phyloP scores from a whole-genome alignment of 2,329 filamentous ascomycete species.

The Myriosclerotinia duriaeana region DNA sequence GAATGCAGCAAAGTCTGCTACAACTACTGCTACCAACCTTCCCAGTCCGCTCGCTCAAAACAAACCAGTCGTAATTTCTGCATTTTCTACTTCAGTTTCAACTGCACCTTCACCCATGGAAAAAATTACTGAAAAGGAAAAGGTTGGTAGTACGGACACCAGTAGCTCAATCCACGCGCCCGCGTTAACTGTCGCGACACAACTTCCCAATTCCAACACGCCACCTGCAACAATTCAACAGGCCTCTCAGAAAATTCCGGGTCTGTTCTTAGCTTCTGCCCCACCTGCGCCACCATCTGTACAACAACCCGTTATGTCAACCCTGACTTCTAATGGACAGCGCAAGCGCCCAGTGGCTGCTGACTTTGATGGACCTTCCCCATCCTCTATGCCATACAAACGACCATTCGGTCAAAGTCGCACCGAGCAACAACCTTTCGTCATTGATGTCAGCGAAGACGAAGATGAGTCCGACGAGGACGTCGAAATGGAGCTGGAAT shows the following conservation, averaged over 20 bases:
- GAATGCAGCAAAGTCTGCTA: constrained; percentile 40
- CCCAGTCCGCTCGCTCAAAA: constrained; percentile 5
- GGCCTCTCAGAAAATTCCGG: constrained; percentile 29
- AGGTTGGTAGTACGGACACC: background rate
- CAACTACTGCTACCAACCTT: constrained; percentile 19
- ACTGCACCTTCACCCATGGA: constrained; percentile 7
- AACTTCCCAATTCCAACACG: constrained; percentile 3
- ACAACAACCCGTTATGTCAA: constrained; percentile 4
- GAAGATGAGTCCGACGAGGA: constrained; percentile 61
- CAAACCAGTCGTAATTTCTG: constrained; percentile 13
- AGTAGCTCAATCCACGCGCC: constrained; percentile 11
- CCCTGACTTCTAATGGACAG: constrained; percentile 25
- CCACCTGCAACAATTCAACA: constrained; percentile 14
- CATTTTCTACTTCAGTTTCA: background rate
- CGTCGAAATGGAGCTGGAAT: constrained; percentile 64
- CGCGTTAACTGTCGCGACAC: constrained; percentile 3
- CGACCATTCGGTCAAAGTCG: constrained; percentile 61
- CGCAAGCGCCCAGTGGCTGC: constrained; percentile 65
- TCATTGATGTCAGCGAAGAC: constrained; percentile 84
- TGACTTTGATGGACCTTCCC: constrained; percentile 63
- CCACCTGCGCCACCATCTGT: constrained; percentile 23
- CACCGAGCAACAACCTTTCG: constrained; percentile 59
- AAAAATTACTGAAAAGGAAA: constrained; percentile 7
- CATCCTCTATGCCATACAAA: constrained; percentile 43
- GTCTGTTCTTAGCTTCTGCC: constrained; percentile 37